Percentiles rank a stretch among this genome's conserved stretches.
These are phyloP conservation scores for Paramarasmius palmivorus DNA, from an alignment of 1,284 basidiomycete genomes.

Conservation along the genomic window DNA sequence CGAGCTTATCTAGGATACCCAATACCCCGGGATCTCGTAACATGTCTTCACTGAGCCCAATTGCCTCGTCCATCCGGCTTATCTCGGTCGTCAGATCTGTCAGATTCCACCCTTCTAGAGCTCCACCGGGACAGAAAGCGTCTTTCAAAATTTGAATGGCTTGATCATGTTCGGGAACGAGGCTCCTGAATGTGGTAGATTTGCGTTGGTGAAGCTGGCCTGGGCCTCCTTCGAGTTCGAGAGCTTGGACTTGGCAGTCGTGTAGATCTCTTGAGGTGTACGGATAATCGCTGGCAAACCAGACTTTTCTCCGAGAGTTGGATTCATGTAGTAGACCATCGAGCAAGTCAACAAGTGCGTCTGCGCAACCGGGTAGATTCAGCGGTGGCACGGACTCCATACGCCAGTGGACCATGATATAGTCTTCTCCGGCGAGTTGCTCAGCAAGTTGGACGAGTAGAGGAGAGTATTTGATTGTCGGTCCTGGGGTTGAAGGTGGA, in stretches of 20 bases:
- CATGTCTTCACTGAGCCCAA: constrained; percentile 24
- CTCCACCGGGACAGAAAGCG: constrained; percentile 41
- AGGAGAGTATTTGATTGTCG: constrained; percentile 34
- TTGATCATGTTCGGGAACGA: constrained; percentile 35
- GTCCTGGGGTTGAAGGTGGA: constrained; percentile 11
- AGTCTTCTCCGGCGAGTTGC: constrained; percentile 29
- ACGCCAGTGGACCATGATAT: constrained; percentile 50
- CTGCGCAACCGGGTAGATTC: constrained; percentile 42
- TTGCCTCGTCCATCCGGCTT: constrained; percentile 15
- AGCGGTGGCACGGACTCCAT: constrained; percentile 44
- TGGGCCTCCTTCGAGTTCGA: too few relatives aligned
- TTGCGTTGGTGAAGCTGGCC: constrained; percentile 19
- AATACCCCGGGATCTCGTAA: constrained; percentile 44
- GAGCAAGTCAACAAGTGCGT: constrained; percentile 43
- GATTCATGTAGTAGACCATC: constrained; percentile 33
- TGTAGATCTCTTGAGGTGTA: constrained; percentile 22
- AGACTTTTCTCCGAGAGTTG: constrained; percentile 30
- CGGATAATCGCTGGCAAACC: constrained; percentile 51
- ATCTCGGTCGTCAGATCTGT: constrained; percentile 31
- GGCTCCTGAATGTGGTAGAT: constrained; percentile 42
- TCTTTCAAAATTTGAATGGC: constrained; percentile 40
- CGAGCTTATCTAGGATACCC: constrained; percentile 51
- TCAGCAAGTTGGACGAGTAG: constrained; percentile 37
- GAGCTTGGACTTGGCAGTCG: too few relatives aligned
- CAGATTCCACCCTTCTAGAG: constrained; percentile 38